phyloP scores from a whole-genome alignment of 208 protist genomes.

The Phytomonas francai region DNA sequence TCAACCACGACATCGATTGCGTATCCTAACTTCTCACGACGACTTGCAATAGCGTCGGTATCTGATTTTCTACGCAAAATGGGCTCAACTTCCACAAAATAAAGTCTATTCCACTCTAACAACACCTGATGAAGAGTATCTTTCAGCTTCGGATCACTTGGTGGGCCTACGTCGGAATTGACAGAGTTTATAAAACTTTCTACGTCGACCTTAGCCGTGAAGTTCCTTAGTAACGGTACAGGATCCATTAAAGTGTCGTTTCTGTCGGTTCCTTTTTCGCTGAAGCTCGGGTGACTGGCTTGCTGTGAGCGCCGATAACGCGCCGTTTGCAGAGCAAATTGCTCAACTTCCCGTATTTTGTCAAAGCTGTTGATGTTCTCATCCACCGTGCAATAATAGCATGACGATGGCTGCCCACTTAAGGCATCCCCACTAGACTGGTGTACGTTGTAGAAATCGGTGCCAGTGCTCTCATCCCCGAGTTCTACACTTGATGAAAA shows the following conservation, averaged over 20 bases:
- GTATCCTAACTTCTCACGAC: neutral
- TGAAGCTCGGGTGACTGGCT: neutral
- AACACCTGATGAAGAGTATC: neutral
- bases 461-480: neutral
- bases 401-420: neutral
- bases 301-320: neutral
- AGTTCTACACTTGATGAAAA: neutral
- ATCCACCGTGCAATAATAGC: conserved; percentile 26
- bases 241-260: neutral
- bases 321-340: conserved; percentile 15
- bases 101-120: neutral
- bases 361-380: conserved; percentile 51
- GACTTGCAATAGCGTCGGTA: neutral
- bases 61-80: neutral
- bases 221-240: neutral
- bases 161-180: neutral
- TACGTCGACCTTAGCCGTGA: neutral
- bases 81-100: neutral
- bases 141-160: neutral
- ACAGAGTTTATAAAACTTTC: neutral
- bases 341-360: conserved; percentile 36
- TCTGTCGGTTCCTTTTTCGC: neutral
- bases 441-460: neutral
- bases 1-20: neutral
- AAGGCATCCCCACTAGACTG: neutral